These are phyloP conservation scores for Acarospora socialis DNA, from an alignment of 2,329 filamentous ascomycete genomes.

Conservation along the genomic window DNA sequence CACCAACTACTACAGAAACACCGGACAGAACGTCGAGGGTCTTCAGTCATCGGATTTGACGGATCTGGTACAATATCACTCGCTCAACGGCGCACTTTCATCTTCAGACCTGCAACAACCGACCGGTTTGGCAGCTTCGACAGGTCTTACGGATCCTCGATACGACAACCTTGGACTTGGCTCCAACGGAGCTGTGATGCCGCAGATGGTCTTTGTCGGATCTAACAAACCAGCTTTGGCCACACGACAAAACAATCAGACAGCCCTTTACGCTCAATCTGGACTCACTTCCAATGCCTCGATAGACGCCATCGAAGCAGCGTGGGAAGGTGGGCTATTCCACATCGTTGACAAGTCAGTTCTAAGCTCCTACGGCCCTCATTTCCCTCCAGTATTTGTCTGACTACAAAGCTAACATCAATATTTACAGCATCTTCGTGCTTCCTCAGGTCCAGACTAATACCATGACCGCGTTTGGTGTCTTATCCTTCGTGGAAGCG, in stretches of 20 bases:
- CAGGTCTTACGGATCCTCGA: not conserved
- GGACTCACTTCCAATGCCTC: too few relatives aligned
- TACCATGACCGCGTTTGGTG: slow-evolving; percentile 1
- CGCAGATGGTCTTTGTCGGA: slow-evolving; percentile 6
- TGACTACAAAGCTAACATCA: too few relatives aligned
- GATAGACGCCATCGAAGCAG: too few relatives aligned
- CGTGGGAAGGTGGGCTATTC: slow-evolving; percentile 5
- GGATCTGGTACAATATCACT: slow-evolving; percentile 5
- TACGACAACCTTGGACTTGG: slow-evolving; percentile 2
- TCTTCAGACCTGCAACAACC: slow-evolving; percentile 6
- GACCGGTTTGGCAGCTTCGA: not conserved
- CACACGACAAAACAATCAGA: too few relatives aligned
- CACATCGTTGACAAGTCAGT: slow-evolving; percentile 4
- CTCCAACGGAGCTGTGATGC: not conserved
- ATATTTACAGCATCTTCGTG: too few relatives aligned
- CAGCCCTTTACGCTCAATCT: too few relatives aligned
- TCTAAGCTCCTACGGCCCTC: too few relatives aligned
- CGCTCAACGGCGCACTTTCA: slow-evolving; percentile 4
- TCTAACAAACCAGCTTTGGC: too few relatives aligned
- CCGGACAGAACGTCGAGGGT: not conserved
- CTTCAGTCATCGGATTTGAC: slow-evolving; percentile 4
- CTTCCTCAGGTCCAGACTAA: slow-evolving; percentile 3
- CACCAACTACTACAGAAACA: slow-evolving; percentile 1
- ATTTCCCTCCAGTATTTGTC: too few relatives aligned
- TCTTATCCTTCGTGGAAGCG: slow-evolving; percentile 2